Base-by-base conservation (phyloP, 2,329 filamentous ascomycete species). In the Bipolaris sorokiniana region DNA sequence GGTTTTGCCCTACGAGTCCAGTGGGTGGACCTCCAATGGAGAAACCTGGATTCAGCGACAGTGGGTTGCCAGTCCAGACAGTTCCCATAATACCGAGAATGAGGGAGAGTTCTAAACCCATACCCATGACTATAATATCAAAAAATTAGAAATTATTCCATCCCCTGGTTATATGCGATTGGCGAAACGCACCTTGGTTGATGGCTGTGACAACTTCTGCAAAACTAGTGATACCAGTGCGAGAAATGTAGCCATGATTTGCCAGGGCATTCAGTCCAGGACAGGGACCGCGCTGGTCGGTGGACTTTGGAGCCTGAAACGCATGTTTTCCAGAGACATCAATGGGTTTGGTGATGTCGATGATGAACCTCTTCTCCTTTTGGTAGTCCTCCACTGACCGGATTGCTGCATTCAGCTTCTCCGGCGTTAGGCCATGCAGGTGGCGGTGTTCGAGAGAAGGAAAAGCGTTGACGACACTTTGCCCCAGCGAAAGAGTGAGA, bases 41-140 rank as follows among this genome's bases (percentile, higher is more conserved):
- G 69, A 82, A 84, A 3, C 80, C 77, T 1, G 78, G 81, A 40
- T 78, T 74, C 1, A 83, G 58, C 0, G 83, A 83, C 0, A 84
- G 60, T 5, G 81, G 79, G 57, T 85, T 81, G 1, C 83, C 83
- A 1, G 78, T 78, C 61, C 79, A 79, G 10, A 81, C 78, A 13
- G 79, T 81, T 6, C 80, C 81, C 69, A 82, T 77, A 3, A 79
- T 69, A n/a, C 78, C 76, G 0, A 68, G 56, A 11, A 67, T 42
- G 3, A 82, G 69, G 49, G 77, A 76, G 3, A 77, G 73, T 56
- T 80, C 75, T 38, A 67, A 64, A 28, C 77, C 77, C 82, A 84
- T 83, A 16, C 64, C 64, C 11, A 66, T 82, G 1, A 83, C 81
- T 68, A 20, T 1, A 37, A 15, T 20, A 33, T 34, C 37, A n/a